phyloP scores from a whole-genome alignment of 306 rosid species.

The Dryas drummondii region DNA sequence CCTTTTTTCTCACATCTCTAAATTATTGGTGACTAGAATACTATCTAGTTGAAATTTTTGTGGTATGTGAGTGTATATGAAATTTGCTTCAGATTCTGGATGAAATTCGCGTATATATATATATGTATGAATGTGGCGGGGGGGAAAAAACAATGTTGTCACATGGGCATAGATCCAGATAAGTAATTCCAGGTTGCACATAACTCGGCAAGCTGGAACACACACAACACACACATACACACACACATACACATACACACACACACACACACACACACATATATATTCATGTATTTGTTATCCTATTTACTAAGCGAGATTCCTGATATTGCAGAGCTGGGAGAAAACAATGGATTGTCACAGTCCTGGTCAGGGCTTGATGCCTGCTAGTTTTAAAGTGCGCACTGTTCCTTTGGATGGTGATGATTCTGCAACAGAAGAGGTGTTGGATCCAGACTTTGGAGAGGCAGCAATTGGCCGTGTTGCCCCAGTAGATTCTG shows the following conservation, averaged over 20 bases:
- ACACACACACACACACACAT: no score
- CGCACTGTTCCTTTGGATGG: constrained; percentile 80
- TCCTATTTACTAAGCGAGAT: constrained; percentile 9
- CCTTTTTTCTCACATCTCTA: neutral
- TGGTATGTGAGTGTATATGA: neutral
- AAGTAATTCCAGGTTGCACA: no score
- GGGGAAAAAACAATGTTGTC: no score
- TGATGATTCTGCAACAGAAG: constrained; percentile 79
- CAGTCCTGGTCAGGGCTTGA: constrained; percentile 92
- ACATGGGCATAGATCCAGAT: no score
- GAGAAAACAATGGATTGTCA: constrained; percentile 94
- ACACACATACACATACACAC: no score
- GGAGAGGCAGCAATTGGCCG: constrained; percentile 98
- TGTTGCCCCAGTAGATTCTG: constrained; percentile 92
- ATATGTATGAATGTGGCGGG: no score
- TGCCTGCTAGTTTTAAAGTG: constrained; percentile 94
- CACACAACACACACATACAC: no score
- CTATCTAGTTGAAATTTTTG: neutral
- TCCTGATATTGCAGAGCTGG: constrained; percentile 68
- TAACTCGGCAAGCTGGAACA: no score
- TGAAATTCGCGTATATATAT: neutral
- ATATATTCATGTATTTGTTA: neutral
- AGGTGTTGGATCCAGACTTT: constrained; percentile 88
- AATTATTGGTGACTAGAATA: neutral
- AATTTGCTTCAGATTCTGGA: neutral